These are phyloP conservation scores for Sporobolomyces pararoseus DNA, from an alignment of 768 basidiomycete genomes.

Conservation along the genomic window DNA sequence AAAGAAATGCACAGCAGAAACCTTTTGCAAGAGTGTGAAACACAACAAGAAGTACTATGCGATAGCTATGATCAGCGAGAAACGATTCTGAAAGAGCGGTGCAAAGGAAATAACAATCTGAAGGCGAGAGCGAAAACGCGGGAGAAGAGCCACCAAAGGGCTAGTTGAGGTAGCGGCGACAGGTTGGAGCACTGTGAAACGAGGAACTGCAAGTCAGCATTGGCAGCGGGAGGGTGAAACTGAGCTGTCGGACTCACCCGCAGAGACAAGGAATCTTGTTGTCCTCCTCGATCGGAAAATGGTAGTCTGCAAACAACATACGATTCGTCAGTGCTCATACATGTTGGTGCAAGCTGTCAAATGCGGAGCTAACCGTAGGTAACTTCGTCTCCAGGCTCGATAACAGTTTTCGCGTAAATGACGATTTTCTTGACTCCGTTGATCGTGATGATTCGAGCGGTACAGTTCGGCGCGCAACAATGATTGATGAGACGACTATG, in stretches of 20 bases:
- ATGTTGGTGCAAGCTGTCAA: too few species aligned
- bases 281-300: slow-evolving; percentile 98
- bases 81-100: neutral
- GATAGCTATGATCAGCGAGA: too few species aligned
- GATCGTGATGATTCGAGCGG: slow-evolving; percentile 56
- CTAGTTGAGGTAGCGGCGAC: slow-evolving; percentile 34
- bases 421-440: slow-evolving; percentile 67
- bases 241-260: slow-evolving; percentile 59
- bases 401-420: slow-evolving; percentile 94
- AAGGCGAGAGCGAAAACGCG: too few species aligned
- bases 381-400: slow-evolving; percentile 95
- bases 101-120: too few species aligned
- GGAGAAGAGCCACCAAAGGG: too few species aligned
- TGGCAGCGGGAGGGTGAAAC: neutral
- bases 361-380: slow-evolving; percentile 71
- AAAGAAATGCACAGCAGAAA: too few species aligned
- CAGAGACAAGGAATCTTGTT: slow-evolving; percentile 54
- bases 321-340: too few species aligned
- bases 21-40: neutral
- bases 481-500: slow-evolving; percentile 93
- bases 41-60: neutral
- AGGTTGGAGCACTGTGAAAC: slow-evolving; percentile 12
- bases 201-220: too few species aligned
- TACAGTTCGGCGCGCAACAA: slow-evolving; percentile 79
- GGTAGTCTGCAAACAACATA: slow-evolving; percentile 66